These are phyloP conservation scores for Lipomyces chichibuensis DNA, from an alignment of 805 yeast species.

Conservation along the genomic window DNA sequence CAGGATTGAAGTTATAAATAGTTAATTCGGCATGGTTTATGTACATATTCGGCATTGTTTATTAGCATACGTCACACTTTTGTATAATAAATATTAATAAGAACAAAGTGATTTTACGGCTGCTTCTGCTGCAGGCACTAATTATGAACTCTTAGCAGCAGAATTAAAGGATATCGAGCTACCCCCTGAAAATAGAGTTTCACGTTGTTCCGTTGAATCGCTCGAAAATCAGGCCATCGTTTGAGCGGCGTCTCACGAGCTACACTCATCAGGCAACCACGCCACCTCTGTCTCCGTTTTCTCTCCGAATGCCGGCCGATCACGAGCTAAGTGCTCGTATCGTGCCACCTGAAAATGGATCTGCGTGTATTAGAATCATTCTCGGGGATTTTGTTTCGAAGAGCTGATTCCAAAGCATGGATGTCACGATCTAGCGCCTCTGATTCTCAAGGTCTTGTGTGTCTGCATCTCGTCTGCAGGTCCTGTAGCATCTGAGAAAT, in stretches of 20 bases:
- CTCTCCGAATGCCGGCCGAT: not conserved
- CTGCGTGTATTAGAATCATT: not conserved
- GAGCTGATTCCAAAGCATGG: no score
- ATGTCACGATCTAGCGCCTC: no score
- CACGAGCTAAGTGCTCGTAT: not conserved
- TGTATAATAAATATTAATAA: not conserved
- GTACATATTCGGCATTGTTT: not conserved
- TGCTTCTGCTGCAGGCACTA: no score
- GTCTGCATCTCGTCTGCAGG: not conserved
- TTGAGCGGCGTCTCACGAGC: not conserved
- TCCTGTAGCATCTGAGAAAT: not conserved
- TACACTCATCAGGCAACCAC: not conserved
- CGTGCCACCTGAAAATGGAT: not conserved
- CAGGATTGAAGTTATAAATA: constrained; percentile 20
- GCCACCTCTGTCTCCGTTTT: not conserved
- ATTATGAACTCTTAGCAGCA: no score
- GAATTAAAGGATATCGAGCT: not conserved
- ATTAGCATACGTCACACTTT: not conserved
- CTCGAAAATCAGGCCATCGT: not conserved
- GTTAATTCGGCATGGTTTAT: no score
- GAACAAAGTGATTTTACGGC: no score
- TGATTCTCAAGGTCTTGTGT: no score
- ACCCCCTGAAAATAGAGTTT: not conserved
- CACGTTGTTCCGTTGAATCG: not conserved
- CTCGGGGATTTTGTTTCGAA: no score